Base-by-base conservation (phyloP, 2,329 filamentous ascomycete genomes). In the Penicillium sp. region DNA sequence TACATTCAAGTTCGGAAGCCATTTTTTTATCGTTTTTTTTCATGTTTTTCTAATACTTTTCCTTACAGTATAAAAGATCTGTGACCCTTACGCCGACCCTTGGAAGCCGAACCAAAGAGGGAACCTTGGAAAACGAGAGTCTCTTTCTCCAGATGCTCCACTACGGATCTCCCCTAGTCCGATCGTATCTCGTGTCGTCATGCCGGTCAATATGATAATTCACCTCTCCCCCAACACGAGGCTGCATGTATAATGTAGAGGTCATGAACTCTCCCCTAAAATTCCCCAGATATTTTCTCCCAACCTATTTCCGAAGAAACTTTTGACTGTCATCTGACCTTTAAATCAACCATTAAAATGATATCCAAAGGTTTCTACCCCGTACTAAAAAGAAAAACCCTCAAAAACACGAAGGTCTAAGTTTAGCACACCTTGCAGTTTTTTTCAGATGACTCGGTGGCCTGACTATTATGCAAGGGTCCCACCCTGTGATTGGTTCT, bases 351-450 rank as follows among this genome's bases (percentile, higher is more conserved):
- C n/a, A n/a, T n/a, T n/a, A n/a, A n/a, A n/a, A n/a, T n/a, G n/a
- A n/a, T n/a, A n/a, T n/a, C n/a, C n/a, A n/a, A 22, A 22, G 22
- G 4, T 22, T 22, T 22, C 22, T 2, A 22, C 22, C 4, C 4
- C 22, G 22, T 22, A 22, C 22, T 11, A 8, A 28, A 42, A 5
- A 31, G 38, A 41, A 37, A 14, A 25, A 30, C 22, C 12, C 30
- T 14, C 11, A 16, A n/a, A 28, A 47, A 44, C 17, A 52, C 52
- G 38, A 45, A 43, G 44, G 51, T 46, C 61, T 65, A 65, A 62
- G 61, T 58, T 56, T 65, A 65, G 62, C 41, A 64, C 61, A 61
- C 58, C 62, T 64, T 65, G 55, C 62, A 64, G 22, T 35, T 50
- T 59, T 55, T 59, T 59, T 62, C 60, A 64, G 50, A 55, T 64